phyloP scores from a whole-genome alignment of 352 stramenopile species.

The Phytophthora idaei region DNA sequence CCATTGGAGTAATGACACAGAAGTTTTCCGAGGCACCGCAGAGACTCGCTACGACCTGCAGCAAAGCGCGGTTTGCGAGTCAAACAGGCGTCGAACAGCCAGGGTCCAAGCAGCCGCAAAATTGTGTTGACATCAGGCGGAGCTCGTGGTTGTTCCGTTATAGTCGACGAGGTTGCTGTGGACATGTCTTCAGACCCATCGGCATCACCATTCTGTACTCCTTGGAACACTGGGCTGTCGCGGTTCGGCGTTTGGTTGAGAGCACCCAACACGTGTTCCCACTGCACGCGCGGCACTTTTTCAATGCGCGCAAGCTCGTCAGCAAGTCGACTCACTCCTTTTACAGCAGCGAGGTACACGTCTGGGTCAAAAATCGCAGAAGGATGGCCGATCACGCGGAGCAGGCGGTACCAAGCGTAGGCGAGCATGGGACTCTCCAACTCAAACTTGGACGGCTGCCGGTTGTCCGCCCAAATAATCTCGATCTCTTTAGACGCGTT shows the following conservation, averaged over 20 bases:
- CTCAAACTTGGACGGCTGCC: slow-evolving; percentile 71
- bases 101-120: slow-evolving; percentile 76
- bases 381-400: slow-evolving; percentile 84
- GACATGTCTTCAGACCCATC: slow-evolving; percentile 30
- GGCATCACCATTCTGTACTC: slow-evolving; percentile 44
- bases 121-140: slow-evolving; percentile 89
- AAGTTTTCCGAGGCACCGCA: slow-evolving; percentile 79
- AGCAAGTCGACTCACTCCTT: slow-evolving; percentile 77
- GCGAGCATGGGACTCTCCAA: slow-evolving; percentile 74
- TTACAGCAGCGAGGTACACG: slow-evolving; percentile 85
- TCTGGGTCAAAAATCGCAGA: slow-evolving; percentile 82
- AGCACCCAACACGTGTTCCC: slow-evolving; percentile 72
- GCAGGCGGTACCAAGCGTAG: slow-evolving; percentile 85
- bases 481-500: slow-evolving; percentile 67
- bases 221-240: slow-evolving; percentile 51
- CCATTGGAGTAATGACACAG: slow-evolving; percentile 71
- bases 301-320: slow-evolving; percentile 78
- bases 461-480: slow-evolving; percentile 76
- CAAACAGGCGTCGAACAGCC: slow-evolving; percentile 86
- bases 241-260: slow-evolving; percentile 57
- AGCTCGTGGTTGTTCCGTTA: slow-evolving; percentile 46
- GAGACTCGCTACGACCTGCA: slow-evolving; percentile 70
- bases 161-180: slow-evolving; percentile 13
- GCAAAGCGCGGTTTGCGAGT: slow-evolving; percentile 75
- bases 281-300: slow-evolving; percentile 72